Percentiles rank a stretch among this genome's conserved stretches.
These are phyloP conservation scores for Talaromyces sp. DNA, from an alignment of 2,329 filamentous ascomycete species.

Conservation along the genomic window DNA sequence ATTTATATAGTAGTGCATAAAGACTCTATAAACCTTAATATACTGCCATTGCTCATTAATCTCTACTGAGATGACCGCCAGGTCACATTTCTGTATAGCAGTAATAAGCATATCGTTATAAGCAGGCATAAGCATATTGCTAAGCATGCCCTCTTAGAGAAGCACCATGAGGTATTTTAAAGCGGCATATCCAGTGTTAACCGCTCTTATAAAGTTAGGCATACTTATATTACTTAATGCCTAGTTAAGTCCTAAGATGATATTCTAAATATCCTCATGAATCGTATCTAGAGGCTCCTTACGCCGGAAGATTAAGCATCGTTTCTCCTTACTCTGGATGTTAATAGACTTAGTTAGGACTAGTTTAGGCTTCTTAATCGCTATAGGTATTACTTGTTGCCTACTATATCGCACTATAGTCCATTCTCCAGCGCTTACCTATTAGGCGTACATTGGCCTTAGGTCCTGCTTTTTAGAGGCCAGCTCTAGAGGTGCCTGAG, in stretches of 20 bases:
- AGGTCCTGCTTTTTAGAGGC: too few relatives aligned
- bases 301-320: neutral
- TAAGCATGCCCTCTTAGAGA: neutral
- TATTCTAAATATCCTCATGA: neutral
- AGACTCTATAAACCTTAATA: neutral
- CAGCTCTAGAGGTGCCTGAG: too few relatives aligned
- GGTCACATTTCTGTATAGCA: neutral
- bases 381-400: neutral
- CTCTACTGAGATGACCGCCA: neutral
- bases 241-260: neutral
- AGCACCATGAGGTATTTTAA: neutral
- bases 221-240: neutral
- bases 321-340: neutral
- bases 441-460: neutral
- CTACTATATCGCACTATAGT: too few relatives aligned
- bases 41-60: neutral
- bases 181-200: neutral
- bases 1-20: too few relatives aligned
- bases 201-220: neutral
- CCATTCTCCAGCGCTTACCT: neutral
- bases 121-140: neutral
- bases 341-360: neutral
- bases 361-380: neutral
- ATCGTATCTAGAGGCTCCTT: neutral
- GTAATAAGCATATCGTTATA: neutral